Base-by-base conservation (phyloP, 2,329 filamentous ascomycete species). In the Neospermospora avenae region DNA sequence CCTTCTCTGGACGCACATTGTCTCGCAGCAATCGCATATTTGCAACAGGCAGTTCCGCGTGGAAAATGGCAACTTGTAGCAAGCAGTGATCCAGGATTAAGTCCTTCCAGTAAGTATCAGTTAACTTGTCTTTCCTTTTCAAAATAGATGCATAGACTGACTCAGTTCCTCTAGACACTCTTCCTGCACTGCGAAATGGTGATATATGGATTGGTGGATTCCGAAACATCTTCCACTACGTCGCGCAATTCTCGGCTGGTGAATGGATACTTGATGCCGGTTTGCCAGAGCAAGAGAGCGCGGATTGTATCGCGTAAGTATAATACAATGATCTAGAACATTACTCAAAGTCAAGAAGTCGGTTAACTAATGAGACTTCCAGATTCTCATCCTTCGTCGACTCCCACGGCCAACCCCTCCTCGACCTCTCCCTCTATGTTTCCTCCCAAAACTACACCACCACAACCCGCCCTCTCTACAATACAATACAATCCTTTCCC, bases 1-100 rank as follows among this genome's bases (percentile, higher is more conserved):
- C 88, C 93, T 14, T 98, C 95, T 45, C 89, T 98, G 69, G 93
- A 98, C 71, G 81, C 93, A 48, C 90, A 96, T 78, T 98, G 93
- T 72, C 84, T 96, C 62, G 93, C 93, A 28, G 81, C 88, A 45
- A 85, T 96, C 66, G 85, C 90, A 56, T 93, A 93, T 73, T 80
- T 96, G 59, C 82, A 84, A 62, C 79, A 84, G 68, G 81, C 81
- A 60, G 77, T 90, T 24, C 81, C 83, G 37, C 73, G 75, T 59
- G 75, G 78, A 51, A 76, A 83, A 67, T 96, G 89, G 89, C 80
- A 82, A 64, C 77, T 96, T 63, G 78, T 95, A 65, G 84, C 88
- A 46, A 89, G 84, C 72, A 91, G 88, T 74, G 86, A 93, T 74
- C 83, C 88, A 56, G 84, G 85, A 44, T 76, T 88, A 65, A 88